Base-by-base conservation (phyloP, 495 filamentous ascomycete species). In the Talaromyces liani region DNA sequence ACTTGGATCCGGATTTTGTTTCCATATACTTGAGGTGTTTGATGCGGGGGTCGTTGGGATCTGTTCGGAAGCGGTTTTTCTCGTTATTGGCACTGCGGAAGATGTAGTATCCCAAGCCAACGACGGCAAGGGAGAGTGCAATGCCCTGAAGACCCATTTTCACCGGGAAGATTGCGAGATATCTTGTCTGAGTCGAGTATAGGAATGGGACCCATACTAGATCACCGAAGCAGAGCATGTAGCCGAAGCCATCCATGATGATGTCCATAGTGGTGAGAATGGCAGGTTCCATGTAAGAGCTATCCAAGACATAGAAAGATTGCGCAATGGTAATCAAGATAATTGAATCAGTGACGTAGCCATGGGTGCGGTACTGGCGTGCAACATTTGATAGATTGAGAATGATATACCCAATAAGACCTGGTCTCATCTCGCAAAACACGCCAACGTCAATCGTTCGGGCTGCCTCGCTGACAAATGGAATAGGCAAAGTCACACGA, bases 251-350 rank as follows among this genome's bases (percentile, higher is more conserved):
- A 69, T 98, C 94, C 69, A 87, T 90, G 63, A 87, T 96, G 70
- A 98, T 89, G 73, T 98, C 95, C 76, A 98, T 97, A 9, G 92
- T 97, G 2, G 95, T 98, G 68, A 98, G 80, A 65, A 98, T 87
- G 1, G 93, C 88, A 0, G 91, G 84, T 72, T 98, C 94, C 86
- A 93, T 93, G 77, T 87, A 92, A n/a, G 91, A 82, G 0, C 84
- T 82, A 72, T 98, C 95, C 59, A 97, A 77, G 3, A 93, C 86
- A 72, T 98, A 98, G 63, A 96, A 73, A 12, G 82, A 79, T 74
- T 98, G 95, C 70, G 93, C 87, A 29, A 82, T 64, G 12, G 89
- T 87, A 66, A 93, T 85, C 67, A 98, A 83, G 57, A 96, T 58
- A 66, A 97, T 97, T 68, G 88, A 90, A 73, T 96, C 93, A 6